Evolutionary conservation across 2,329 filamentous ascomycete genomes (phyloP).

Genomic region (Coniochaeta sp.): DNA sequence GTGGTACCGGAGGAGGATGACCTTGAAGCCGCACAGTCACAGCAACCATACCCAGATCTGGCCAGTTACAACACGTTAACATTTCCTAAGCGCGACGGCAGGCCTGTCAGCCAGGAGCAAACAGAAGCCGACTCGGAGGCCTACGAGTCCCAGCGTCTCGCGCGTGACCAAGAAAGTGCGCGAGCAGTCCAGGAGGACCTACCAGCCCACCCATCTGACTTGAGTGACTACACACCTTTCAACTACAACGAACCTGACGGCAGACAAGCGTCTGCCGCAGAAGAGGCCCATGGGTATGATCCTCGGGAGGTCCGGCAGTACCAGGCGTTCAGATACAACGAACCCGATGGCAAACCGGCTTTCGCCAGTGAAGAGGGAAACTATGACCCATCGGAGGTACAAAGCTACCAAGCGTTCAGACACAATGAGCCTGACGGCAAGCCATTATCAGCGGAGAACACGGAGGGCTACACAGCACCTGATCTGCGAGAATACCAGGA

Average conservation of each 20-base stretch:
- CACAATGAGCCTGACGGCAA: constrained; percentile 17
- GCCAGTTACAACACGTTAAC: constrained; percentile 20
- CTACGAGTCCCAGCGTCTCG: neutral
- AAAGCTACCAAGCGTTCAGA: constrained; percentile 13
- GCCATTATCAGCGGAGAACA: neutral
- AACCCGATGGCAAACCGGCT: constrained; percentile 12
- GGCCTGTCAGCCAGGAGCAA: constrained; percentile 16
- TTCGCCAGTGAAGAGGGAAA: neutral
- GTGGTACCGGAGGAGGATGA: constrained; percentile 8
- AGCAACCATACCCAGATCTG: constrained; percentile 13
- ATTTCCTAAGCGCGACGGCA: constrained; percentile 22
- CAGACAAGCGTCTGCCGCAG: neutral
- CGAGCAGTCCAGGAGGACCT: neutral
- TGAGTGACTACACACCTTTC: constrained; percentile 8
- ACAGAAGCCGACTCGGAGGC: neutral
- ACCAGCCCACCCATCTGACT: constrained; percentile 3
- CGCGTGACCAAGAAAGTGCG: neutral
- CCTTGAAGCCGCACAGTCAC: constrained; percentile 3
- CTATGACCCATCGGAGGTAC: constrained; percentile 10
- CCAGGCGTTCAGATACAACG: constrained; percentile 21
- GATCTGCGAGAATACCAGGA: constrained; percentile 32
- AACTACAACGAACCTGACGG: constrained; percentile 12
- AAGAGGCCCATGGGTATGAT: constrained; percentile 6
- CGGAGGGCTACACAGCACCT: constrained; percentile 20
- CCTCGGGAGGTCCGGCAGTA: constrained; percentile 19